Evolutionary conservation across 179 eudicot genomes (phyloP).

Genomic region (Carnegiea gigantea): DNA sequence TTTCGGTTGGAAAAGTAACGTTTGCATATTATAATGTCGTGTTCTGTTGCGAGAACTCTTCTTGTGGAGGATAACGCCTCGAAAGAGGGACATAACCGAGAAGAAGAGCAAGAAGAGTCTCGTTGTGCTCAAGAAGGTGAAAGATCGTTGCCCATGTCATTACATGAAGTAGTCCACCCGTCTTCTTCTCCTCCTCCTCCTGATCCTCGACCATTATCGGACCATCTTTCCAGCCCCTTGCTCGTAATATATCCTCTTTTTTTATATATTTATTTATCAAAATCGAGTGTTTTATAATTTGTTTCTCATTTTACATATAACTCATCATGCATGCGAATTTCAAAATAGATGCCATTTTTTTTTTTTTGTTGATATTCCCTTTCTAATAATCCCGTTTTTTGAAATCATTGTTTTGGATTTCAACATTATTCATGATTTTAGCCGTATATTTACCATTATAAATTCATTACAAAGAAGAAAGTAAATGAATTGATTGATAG

Average conservation of each 20-base stretch:
- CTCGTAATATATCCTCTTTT: slow-evolving; percentile 23
- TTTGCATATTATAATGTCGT: neutral
- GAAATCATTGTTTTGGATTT: neutral
- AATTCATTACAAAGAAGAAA: too few species aligned
- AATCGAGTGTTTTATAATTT: too few species aligned
- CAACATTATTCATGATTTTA: neutral
- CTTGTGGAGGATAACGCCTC: slow-evolving; percentile 1
- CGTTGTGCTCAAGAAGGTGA: slow-evolving; percentile 20
- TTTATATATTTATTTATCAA: neutral
- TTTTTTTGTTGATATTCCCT: neutral
- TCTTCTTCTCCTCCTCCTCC: slow-evolving; percentile 20
- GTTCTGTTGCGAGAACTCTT: slow-evolving; percentile 8
- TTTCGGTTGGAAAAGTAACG: neutral
- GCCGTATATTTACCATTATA: too few species aligned
- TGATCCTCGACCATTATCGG: slow-evolving; percentile 2
- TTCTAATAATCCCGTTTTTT: too few species aligned
- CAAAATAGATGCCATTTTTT: neutral
- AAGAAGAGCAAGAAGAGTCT: slow-evolving; percentile 19
- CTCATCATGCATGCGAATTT: neutral
- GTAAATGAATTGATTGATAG: too few species aligned
- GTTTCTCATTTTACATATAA: neutral
- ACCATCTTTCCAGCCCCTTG: slow-evolving; percentile 21
- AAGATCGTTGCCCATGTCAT: slow-evolving; percentile 27
- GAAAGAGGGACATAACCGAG: neutral
- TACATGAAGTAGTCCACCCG: slow-evolving; percentile 23